Percentiles rank a stretch among this genome's conserved stretches.
Evolutionary conservation across 2,329 filamentous ascomycete species (phyloP).

Genomic region (Penicillium sp.): DNA sequence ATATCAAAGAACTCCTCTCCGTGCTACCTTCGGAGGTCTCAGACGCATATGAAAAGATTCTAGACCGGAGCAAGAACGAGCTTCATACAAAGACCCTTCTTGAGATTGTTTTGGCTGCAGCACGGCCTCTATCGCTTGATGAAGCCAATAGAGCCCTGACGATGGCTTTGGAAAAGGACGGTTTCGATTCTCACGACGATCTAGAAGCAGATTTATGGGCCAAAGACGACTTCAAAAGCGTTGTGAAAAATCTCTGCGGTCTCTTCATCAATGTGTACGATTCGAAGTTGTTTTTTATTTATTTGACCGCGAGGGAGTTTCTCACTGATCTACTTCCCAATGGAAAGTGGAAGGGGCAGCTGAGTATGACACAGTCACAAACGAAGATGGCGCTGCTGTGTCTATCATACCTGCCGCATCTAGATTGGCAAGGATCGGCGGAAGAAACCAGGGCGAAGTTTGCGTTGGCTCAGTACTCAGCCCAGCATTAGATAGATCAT

Average conservation of each 20-base stretch:
- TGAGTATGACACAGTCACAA: background rate
- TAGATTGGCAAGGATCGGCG: background rate
- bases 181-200: background rate
- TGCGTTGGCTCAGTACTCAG: background rate
- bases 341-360: background rate
- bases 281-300: background rate
- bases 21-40: background rate
- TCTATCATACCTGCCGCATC: background rate
- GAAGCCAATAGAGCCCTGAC: background rate
- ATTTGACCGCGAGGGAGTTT: background rate
- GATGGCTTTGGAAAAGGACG: background rate
- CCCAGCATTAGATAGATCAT: background rate
- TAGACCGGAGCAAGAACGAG: background rate
- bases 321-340: background rate
- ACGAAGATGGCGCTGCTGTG: background rate
- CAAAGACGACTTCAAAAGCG: background rate
- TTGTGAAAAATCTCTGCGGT: background rate
- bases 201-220: background rate
- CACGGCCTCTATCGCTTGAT: background rate
- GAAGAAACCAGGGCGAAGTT: background rate
- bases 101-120: background rate
- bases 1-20: background rate
- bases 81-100: background rate
- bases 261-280: background rate
- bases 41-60: background rate